Evolutionary conservation across 2,329 filamentous ascomycete species (phyloP), one percentile per base, ranked within the genome.

Genomic region (Claviceps sorghi): DNA sequence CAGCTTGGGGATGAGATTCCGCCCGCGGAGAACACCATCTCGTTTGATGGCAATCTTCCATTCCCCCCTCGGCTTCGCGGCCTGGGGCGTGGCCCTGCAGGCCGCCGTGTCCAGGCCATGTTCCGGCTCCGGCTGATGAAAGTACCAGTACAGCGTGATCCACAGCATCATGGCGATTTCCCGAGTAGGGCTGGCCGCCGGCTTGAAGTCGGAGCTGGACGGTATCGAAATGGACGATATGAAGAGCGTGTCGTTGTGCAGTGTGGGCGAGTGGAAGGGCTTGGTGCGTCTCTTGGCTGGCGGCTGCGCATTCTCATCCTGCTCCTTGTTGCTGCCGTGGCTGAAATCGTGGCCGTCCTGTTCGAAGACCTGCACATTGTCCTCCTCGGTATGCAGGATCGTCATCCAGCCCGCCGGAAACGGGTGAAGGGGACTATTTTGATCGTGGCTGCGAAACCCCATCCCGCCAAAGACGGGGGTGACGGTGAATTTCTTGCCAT

Each of bases 111-210:
- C 74, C 36, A 93, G 63, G 49, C 79, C 76, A 0, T 78, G 74
- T 22, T 77, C 73, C 0, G 91, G 91, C 59, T 84, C 77, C 1
- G 82, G 77, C 66, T 95, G 88, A 69, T 96, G 90, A 61, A 96
- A 97, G 72, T 97, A 97, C 91, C 91, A 97, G 72, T 88, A 95
- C 43, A 97, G 73, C 1, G 88, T 90, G 36, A 89, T 82, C 87
- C 88, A 97, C 7, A 97, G 76, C 85, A 96, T 95, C 87, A 96
- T 89, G 58, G 91, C 91, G 55, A 95, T 87, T 69, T 95, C 87
- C 45, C 90, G 77, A 1, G 88, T 93, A 0, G 88, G 88, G 56
- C 88, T 95, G 15, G 76, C 81, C 1, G 84, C 79, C 1, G 88
- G 81, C 63, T 86, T 88, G 70, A 85, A 94, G 48, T 95, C 88